Conservation (phyloP, 805 yeast genomes). For the Lipomyces chichibuensis region DNA sequence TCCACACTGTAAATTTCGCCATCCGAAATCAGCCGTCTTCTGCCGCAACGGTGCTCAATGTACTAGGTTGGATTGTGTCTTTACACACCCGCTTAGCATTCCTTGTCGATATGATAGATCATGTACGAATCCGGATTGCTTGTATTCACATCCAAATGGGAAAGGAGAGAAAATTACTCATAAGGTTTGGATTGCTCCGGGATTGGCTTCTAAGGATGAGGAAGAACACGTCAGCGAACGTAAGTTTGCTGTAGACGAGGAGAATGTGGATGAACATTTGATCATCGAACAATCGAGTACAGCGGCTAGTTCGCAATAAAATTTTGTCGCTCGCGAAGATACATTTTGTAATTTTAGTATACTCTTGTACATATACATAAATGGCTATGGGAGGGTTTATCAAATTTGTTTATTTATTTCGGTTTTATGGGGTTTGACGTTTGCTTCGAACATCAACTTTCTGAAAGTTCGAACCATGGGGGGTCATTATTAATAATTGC, state of each 20-base stretch:
- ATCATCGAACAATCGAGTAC: not conserved
- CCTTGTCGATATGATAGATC: constrained; percentile 78
- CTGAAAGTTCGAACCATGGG: constrained; percentile 57
- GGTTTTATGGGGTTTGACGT: not conserved
- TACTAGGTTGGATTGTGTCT: constrained; percentile 76
- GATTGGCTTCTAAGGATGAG: not conserved
- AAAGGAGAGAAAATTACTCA: constrained; percentile 18
- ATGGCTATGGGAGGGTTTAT: not conserved
- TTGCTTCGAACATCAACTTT: not conserved
- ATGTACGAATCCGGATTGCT: constrained; percentile 73
- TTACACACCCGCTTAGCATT: constrained; percentile 78
- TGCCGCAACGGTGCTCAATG: constrained; percentile 85
- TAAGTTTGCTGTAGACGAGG: constrained; percentile 26
- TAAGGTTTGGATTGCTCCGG: constrained; percentile 27
- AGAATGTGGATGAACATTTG: constrained; percentile 9
- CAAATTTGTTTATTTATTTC: not conserved
- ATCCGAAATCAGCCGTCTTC: constrained; percentile 69
- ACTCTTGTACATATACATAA: not conserved
- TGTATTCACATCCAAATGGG: constrained; percentile 80
- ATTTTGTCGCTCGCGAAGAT: not conserved
- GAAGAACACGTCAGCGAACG: constrained; percentile 24
- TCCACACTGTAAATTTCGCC: constrained; percentile 78
- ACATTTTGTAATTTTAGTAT: not conserved
- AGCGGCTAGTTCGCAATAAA: not conserved
- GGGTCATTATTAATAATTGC: constrained; percentile 76